Base-by-base conservation (phyloP, 257 asterid species). In the Solanum pennellii region DNA sequence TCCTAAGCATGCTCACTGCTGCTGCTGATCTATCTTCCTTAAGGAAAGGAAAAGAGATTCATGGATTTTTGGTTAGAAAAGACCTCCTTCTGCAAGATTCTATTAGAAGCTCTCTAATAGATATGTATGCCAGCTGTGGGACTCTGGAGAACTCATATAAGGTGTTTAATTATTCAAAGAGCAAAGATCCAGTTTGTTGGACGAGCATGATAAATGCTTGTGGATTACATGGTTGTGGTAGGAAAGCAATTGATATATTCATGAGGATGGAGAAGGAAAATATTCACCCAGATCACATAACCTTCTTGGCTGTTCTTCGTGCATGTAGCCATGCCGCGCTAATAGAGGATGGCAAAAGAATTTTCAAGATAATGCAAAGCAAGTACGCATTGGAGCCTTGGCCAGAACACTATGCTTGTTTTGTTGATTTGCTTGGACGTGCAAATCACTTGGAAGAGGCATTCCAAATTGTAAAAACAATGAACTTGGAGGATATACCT, bases 281-380 rank as follows among this genome's bases (percentile, higher is more conserved):
- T 47, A 41, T 92, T 59, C 23, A 44, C 42, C 98, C 98, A 33
- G 97, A 93, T 90, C 97, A 92, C 74, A 89, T 97, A 79, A 88
- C 96, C 6, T 94, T 94, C 87, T 83, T 95, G 91, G 93, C 94
- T 49, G 90, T 95, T 89, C 93, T 95, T 41, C 84, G 86, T 89
- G 98, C 96, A 8, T 97, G 98, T 90, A 95, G 98, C 91, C 98
- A 97, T 90, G 95, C 98, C 13, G 92, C 93, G 65, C 88, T 97
- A 82, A 94, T 94, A 62, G 93, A 93, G 56, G 97, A 94, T 87
- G 98, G 99, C 44, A 92, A 91, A 68, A 49, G 65, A 5, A 21
- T 90, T 60, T 94, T 94, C 72, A 82, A 93, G 23, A 37, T 76
- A 21, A 97, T 95, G 98, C 89, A 91, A 85, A 15, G 49, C 73